phyloP scores from a whole-genome alignment of 768 basidiomycete genomes.

The Glaciozyma antarctica region DNA sequence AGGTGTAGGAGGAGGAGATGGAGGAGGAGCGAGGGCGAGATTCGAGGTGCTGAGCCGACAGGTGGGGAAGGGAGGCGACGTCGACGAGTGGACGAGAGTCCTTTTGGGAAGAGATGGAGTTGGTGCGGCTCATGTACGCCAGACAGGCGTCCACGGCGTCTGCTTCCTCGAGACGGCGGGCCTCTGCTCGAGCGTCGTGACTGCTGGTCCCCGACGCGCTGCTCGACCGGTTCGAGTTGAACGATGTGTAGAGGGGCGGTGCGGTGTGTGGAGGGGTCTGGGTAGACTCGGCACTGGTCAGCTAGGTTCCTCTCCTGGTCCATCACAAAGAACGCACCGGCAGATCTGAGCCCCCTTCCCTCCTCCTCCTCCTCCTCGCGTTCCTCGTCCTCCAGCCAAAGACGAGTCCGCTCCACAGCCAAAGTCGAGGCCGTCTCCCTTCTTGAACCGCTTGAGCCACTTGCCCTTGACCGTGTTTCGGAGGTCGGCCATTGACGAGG shows the following conservation, averaged over 20 bases:
- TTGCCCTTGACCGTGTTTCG: constrained; percentile 1
- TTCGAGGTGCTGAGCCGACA: not conserved
- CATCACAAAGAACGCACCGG: constrained; percentile 40
- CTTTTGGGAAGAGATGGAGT: no score
- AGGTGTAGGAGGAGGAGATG: constrained; percentile 40
- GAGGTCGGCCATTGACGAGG: not conserved
- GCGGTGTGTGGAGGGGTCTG: not conserved
- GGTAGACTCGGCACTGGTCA: constrained; percentile 43
- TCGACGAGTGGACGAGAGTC: no score
- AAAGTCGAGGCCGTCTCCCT: constrained; percentile 8
- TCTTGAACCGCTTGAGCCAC: constrained; percentile 6
- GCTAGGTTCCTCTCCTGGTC: no score
- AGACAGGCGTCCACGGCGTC: no score
- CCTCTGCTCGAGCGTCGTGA: not conserved
- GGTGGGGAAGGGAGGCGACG: not conserved
- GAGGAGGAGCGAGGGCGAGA: not conserved
- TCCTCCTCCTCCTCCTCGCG: constrained; percentile 61
- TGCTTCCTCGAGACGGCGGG: no score
- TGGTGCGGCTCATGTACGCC: no score
- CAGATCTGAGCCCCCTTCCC: constrained; percentile 49
- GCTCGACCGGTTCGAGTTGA: not conserved
- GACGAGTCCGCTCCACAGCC: constrained; percentile 5
- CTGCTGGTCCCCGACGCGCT: not conserved
- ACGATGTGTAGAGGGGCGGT: not conserved
- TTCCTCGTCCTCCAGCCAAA: constrained; percentile 53